A percentile compares a stretch with the other conserved stretches of the same genome.
Evolutionary conservation across 2,329 filamentous ascomycete genomes (phyloP).

Genomic region (Fusarium sp.): DNA sequence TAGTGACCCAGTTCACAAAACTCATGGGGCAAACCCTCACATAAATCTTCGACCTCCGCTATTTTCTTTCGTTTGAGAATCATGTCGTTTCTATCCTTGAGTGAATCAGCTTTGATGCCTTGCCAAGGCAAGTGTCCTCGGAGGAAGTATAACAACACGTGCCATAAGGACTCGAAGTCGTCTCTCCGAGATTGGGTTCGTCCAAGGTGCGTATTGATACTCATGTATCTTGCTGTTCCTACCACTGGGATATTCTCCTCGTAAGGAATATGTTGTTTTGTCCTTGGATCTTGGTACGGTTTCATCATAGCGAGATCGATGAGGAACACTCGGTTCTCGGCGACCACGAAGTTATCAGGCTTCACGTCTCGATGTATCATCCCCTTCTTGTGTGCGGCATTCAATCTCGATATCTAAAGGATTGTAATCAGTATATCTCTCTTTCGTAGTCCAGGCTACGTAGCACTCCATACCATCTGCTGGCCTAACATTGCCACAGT

Average conservation of each 20-base stretch:
- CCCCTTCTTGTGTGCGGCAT: too few species aligned
- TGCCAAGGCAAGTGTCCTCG: slow-evolving; percentile 19
- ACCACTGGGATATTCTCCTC: slow-evolving; percentile 2
- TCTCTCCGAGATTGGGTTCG: slow-evolving; percentile 10
- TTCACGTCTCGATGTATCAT: slow-evolving; percentile 5
- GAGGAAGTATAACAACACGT: slow-evolving; percentile 9
- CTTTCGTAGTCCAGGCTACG: too few species aligned
- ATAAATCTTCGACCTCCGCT: slow-evolving; percentile 5
- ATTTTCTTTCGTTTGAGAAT: slow-evolving; percentile 17
- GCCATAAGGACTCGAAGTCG: slow-evolving; percentile 10
- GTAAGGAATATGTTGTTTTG: slow-evolving; percentile 75
- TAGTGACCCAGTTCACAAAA: background rate
- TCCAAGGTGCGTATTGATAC: slow-evolving; percentile 21
- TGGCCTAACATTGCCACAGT: too few species aligned
- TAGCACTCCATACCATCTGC: too few species aligned
- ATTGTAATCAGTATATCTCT: background rate
- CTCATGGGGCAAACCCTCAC: slow-evolving; percentile 9
- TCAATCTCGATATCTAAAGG: background rate
- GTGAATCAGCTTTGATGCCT: slow-evolving; percentile 6
- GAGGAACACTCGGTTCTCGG: slow-evolving; percentile 97
- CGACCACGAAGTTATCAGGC: slow-evolving; percentile 66
- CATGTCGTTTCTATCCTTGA: slow-evolving; percentile 10
- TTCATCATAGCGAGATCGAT: slow-evolving; percentile 98
- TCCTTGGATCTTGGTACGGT: slow-evolving; percentile 99
- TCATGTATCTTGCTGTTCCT: slow-evolving; percentile 10